Base-by-base conservation (phyloP, 2,329 filamentous ascomycete genomes). In the Didymosphaeria variabile region DNA sequence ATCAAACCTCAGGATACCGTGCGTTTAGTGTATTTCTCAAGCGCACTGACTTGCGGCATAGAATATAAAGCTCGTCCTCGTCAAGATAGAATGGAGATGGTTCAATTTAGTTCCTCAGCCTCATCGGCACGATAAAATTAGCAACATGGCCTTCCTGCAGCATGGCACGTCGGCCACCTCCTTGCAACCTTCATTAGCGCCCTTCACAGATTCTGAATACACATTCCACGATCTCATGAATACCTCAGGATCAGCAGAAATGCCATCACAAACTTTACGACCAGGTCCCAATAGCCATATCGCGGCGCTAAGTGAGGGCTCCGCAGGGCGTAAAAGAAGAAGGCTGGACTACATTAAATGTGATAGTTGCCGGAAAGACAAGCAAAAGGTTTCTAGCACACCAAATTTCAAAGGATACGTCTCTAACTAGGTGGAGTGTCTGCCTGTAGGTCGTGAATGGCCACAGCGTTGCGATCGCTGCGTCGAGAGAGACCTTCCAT, bases 261-360 rank as follows among this genome's bases (percentile, higher is more conserved):
- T 10, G 5, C 3, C 40, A 10, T 21, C n/a, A 8, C n/a, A 9
- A 44, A 44, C 40, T 44, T 21, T 21, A 21, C 2, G 6, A 9
- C 40, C 40, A 6, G 31, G 19, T 21, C 31, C 38, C 29, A 19
- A 23, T 34, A 38, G 21, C n/a, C 31, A 36, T 12, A 40, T 10
- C 45, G 19, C 12, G 10, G 12, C 3, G 7, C 6, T 36, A 5
- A 19, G 12, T 19, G 23, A 56, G 29, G 13, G 10, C 29, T 46
- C 21, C n/a, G 19, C 10, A 36, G n/a, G 3, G 21, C 49, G 50
- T 1, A 59, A 55, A 19, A 59, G 29, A 46, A 32, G 46, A 6
- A 21, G 38, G 23, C 32, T 59, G 5, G 57, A 59, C 9, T 47
- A 38, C 10, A 51, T 59, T 3, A 59, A 59, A 29, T 59, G 57